phyloP scores from a whole-genome alignment of 1,284 basidiomycete genomes.

The Apiotrichum laibachii region DNA sequence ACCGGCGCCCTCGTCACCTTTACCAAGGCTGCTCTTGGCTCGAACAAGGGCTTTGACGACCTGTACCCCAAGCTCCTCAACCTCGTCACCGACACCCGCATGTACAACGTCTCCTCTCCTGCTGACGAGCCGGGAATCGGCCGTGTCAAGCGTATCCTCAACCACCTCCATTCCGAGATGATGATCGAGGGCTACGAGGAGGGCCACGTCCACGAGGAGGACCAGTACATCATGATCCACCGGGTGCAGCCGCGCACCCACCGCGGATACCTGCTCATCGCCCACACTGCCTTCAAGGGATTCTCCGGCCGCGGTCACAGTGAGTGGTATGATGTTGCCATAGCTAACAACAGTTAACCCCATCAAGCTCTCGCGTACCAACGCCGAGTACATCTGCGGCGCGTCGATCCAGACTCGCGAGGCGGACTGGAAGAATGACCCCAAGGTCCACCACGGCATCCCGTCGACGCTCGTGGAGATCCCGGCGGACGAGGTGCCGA shows the following conservation, averaged over 20 bases:
- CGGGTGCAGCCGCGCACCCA: slow-evolving; percentile 86
- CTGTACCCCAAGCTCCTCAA: slow-evolving; percentile 88
- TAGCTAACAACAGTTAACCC: slow-evolving; percentile 62
- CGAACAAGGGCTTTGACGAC: slow-evolving; percentile 93
- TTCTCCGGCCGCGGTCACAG: slow-evolving; percentile 73
- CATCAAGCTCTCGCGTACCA: slow-evolving; percentile 74
- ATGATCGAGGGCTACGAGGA: slow-evolving; percentile 74
- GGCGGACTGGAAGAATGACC: slow-evolving; percentile 61
- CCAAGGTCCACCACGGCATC: slow-evolving; percentile 66
- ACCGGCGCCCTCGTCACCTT: slow-evolving; percentile 86
- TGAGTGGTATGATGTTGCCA: slow-evolving; percentile 46
- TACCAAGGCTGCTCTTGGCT: slow-evolving; percentile 78
- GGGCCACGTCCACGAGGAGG: slow-evolving; percentile 92
- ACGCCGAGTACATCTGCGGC: slow-evolving; percentile 75
- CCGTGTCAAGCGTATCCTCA: slow-evolving; percentile 75
- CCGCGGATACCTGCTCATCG: slow-evolving; percentile 84
- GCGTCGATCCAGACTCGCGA: slow-evolving; percentile 67
- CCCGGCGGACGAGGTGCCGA: slow-evolving; percentile 55
- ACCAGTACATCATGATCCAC: slow-evolving; percentile 86
- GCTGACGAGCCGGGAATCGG: slow-evolving; percentile 61
- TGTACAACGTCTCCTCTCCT: slow-evolving; percentile 63
- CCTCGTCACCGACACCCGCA: slow-evolving; percentile 75
- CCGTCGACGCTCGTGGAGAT: slow-evolving; percentile 69
- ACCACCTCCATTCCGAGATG: slow-evolving; percentile 86
- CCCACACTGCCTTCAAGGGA: slow-evolving; percentile 85